These are phyloP conservation scores for Verticillium zaregamsianum DNA, from an alignment of 2,329 filamentous ascomycete species.

Conservation along the genomic window DNA sequence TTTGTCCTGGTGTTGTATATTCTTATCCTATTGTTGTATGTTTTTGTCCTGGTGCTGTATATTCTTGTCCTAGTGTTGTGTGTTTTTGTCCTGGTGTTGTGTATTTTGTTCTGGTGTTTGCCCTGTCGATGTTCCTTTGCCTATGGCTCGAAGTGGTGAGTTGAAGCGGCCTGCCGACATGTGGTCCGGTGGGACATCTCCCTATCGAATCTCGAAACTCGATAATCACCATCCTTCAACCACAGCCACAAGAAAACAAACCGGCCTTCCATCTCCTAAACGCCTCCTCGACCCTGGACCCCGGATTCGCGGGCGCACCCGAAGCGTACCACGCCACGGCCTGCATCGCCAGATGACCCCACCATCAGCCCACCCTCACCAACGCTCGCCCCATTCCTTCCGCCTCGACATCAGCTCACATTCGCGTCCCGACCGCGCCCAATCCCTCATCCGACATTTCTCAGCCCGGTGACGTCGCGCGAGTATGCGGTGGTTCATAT, in stretches of 20 bases:
- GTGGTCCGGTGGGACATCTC: too few relatives aligned
- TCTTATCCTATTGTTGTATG: too few relatives aligned
- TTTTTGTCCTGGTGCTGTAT: too few relatives aligned
- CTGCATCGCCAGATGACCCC: neutral
- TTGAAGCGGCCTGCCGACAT: too few relatives aligned
- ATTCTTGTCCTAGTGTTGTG: too few relatives aligned
- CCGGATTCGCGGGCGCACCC: neutral
- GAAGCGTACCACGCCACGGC: neutral
- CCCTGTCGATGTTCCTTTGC: too few relatives aligned
- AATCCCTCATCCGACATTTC: neutral
- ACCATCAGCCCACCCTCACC: conserved; percentile 4
- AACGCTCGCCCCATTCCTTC: neutral
- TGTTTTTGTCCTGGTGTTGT: too few relatives aligned
- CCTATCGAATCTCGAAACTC: neutral
- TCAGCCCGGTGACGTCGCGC: conserved; percentile 11
- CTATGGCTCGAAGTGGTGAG: too few relatives aligned
- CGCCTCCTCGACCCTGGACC: neutral
- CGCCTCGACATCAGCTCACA: conserved; percentile 3
- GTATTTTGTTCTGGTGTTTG: too few relatives aligned
- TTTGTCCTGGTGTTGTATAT: too few relatives aligned
- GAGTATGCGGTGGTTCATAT: neutral
- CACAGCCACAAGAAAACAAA: neutral
- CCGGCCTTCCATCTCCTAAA: neutral
- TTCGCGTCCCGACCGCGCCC: neutral
- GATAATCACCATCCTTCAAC: neutral